phyloP scores from a whole-genome alignment of 1,284 basidiomycete genomes.

The Apiotrichum porosum region DNA sequence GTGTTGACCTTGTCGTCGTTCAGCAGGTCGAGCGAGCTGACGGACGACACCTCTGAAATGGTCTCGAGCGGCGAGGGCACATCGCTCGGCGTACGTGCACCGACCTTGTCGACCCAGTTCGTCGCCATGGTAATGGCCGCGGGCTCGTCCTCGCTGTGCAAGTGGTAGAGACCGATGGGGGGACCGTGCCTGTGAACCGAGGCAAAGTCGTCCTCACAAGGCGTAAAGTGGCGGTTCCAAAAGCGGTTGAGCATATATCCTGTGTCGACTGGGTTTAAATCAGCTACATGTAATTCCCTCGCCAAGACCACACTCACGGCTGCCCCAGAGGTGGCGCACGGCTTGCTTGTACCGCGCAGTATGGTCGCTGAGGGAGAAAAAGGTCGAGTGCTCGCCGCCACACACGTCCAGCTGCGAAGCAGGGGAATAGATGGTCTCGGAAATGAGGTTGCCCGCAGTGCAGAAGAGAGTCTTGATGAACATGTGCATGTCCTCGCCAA shows the following conservation, averaged over 20 bases:
- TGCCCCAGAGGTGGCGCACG: slow-evolving; percentile 38
- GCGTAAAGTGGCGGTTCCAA: slow-evolving; percentile 10
- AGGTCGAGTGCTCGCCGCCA: neutral
- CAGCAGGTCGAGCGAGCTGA: slow-evolving; percentile 12
- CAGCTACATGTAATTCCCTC: too few relatives aligned
- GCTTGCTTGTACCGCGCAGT: slow-evolving; percentile 40
- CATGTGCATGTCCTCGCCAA: slow-evolving; percentile 46
- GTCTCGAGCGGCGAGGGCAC: slow-evolving; percentile 9
- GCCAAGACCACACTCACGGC: slow-evolving; percentile 9
- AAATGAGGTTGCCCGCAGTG: slow-evolving; percentile 35
- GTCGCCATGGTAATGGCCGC: neutral
- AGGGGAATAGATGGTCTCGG: slow-evolving; percentile 41
- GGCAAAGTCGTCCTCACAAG: slow-evolving; percentile 15
- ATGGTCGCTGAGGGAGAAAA: too few relatives aligned
- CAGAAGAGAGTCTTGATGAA: slow-evolving; percentile 39
- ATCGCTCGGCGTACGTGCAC: slow-evolving; percentile 6
- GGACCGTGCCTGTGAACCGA: slow-evolving; percentile 1
- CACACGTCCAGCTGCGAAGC: slow-evolving; percentile 43
- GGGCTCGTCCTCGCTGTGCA: neutral
- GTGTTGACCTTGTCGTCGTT: slow-evolving; percentile 10
- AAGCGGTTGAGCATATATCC: slow-evolving; percentile 33
- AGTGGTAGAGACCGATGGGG: slow-evolving; percentile 8
- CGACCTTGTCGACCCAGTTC: slow-evolving; percentile 1
- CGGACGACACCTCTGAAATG: slow-evolving; percentile 11
- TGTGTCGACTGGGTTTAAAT: slow-evolving; percentile 26